A percentile compares a stretch with the other conserved stretches of the same genome.
These are phyloP conservation scores for Cenchrus purpureus DNA, from an alignment of 176 grass and related monocot genomes.

Conservation along the genomic window DNA sequence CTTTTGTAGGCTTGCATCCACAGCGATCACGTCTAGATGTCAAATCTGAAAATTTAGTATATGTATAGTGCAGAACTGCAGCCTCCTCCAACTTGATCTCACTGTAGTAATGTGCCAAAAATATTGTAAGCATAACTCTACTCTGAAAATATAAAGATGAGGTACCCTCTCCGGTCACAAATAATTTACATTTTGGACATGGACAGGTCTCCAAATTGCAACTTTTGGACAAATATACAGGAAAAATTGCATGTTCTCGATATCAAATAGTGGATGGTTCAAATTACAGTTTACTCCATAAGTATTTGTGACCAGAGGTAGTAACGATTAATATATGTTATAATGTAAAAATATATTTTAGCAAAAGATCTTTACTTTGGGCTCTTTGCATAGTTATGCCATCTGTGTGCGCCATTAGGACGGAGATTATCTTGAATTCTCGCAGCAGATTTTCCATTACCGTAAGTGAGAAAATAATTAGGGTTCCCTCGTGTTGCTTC, in stretches of 20 bases:
- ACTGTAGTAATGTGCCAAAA: constrained; percentile 42
- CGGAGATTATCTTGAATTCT: constrained; percentile 88
- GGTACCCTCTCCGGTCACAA: neutral
- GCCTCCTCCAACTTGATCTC: constrained; percentile 95
- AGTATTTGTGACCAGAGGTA: neutral
- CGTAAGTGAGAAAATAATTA: constrained; percentile 97
- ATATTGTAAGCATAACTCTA: constrained; percentile 25
- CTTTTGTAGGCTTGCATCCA: constrained; percentile 93
- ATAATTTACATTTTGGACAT: neutral
- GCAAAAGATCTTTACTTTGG: constrained; percentile 70
- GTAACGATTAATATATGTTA: neutral
- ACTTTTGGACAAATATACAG: neutral
- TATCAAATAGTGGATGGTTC: neutral
- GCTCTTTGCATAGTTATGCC: constrained; percentile 88
- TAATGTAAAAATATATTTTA: neutral
- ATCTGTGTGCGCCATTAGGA: constrained; percentile 94
- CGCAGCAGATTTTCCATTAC: constrained; percentile 97
- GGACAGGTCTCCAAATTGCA: neutral
- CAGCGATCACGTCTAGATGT: constrained; percentile 97
- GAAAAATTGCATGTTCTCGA: neutral
- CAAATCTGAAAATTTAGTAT: constrained; percentile 95
- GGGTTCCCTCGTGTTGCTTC: constrained; percentile 93
- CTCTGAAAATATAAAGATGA: neutral
- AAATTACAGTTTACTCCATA: neutral
- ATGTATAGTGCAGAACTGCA: constrained; percentile 96